Percentiles rank a stretch among this genome's conserved stretches.
These are phyloP conservation scores for Lactarius hengduanensis DNA, from an alignment of 768 basidiomycete species.

Conservation along the genomic window DNA sequence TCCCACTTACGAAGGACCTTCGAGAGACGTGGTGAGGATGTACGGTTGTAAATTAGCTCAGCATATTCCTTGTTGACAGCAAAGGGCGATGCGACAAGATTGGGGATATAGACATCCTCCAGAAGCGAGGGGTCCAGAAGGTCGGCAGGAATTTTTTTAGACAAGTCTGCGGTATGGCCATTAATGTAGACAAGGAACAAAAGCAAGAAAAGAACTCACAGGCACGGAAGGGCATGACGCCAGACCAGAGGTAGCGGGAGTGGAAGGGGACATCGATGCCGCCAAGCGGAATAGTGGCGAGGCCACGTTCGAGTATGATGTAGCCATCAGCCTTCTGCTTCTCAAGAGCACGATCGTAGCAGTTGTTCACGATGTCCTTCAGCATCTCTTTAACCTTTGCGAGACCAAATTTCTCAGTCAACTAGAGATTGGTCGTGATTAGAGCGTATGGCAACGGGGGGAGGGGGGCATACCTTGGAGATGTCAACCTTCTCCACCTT, in stretches of 20 bases:
- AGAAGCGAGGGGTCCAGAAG: conserved; percentile 95
- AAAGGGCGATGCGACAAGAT: conserved; percentile 89
- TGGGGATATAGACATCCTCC: conserved; percentile 94
- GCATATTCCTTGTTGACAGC: conserved; percentile 83
- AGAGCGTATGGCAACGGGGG: not conserved
- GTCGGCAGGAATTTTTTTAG: conserved; percentile 94
- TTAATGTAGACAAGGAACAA: not conserved
- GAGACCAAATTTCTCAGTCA: conserved; percentile 82
- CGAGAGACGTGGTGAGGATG: conserved; percentile 90
- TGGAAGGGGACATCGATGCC: conserved; percentile 99
- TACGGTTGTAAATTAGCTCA: conserved; percentile 95
- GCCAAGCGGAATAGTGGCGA: conserved; percentile 91
- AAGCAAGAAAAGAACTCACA: conserved; percentile 53
- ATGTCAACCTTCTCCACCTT: conserved; percentile 97
- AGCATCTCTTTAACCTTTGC: conserved; percentile 98
- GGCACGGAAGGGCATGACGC: conserved; percentile 95
- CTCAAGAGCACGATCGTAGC: conserved; percentile 69
- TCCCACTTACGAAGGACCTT: conserved; percentile 96
- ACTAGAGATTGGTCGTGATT: conserved; percentile 41
- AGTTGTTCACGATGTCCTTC: conserved; percentile 83
- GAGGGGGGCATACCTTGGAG: conserved; percentile 54
- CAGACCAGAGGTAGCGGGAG: conserved; percentile 98
- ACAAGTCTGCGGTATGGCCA: conserved; percentile 59
- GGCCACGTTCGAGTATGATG: conserved; percentile 94
- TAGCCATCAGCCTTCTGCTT: conserved; percentile 81